Percentiles rank a stretch among this genome's conserved stretches.
Evolutionary conservation across 345 rosid species (phyloP).

Genomic region (Salix brachista): DNA sequence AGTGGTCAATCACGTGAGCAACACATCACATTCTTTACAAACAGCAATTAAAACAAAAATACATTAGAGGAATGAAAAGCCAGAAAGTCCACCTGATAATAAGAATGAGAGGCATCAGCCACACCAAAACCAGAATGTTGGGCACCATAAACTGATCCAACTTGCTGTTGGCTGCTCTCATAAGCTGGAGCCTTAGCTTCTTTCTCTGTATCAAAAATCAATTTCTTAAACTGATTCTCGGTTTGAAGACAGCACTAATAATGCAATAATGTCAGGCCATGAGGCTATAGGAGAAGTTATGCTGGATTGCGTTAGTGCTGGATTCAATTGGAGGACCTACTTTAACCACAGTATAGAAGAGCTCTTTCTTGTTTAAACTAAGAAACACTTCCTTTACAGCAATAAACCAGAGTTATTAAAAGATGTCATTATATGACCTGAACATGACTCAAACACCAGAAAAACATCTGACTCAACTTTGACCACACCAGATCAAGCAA

Average conservation of each 20-base stretch:
- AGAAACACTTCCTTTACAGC: background rate
- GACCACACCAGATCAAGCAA: background rate
- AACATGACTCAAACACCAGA: background rate
- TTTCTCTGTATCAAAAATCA: slow-evolving; percentile 38
- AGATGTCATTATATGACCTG: background rate
- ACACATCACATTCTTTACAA: background rate
- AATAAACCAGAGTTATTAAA: background rate
- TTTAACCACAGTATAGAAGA: background rate
- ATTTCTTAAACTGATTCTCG: background rate
- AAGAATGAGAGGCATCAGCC: slow-evolving; percentile 34
- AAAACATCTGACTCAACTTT: background rate
- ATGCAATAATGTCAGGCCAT: background rate
- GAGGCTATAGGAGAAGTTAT: background rate
- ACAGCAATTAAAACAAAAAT: background rate
- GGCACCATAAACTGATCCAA: slow-evolving; percentile 23
- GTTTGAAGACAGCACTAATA: background rate
- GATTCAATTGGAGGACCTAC: background rate
- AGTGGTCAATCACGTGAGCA: slow-evolving; percentile 9
- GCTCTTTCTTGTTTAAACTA: background rate
- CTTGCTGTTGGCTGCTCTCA: slow-evolving; percentile 38
- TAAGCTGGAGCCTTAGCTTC: slow-evolving; percentile 39
- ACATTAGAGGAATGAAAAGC: background rate
- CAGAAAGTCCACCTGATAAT: slow-evolving; percentile 41
- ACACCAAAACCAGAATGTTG: slow-evolving; percentile 31
- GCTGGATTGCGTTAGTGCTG: background rate